Conservation (phyloP, 192 early-diverging fungal species). For the Umbelopsis sp. region DNA sequence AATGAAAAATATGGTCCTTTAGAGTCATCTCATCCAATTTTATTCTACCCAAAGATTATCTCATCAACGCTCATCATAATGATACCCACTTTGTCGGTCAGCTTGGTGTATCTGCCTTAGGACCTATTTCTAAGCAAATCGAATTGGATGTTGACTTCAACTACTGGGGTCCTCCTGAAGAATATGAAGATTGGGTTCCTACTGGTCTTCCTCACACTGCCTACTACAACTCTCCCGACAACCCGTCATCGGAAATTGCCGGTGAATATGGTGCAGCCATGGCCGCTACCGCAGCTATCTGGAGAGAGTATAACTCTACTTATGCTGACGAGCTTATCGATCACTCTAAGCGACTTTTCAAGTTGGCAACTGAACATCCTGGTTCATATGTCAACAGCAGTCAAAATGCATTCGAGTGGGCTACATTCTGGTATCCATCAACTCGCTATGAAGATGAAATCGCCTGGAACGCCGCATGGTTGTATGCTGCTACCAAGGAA, state of each 20-base stretch:
- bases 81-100: constrained; percentile 53
- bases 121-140: constrained; percentile 34
- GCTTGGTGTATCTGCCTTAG: constrained; percentile 28
- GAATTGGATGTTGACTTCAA: constrained; percentile 51
- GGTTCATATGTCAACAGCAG: constrained; percentile 38
- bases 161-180: constrained; percentile 59
- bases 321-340: constrained; percentile 48
- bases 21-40: too few relatives aligned
- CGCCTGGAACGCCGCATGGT: constrained; percentile 58
- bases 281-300: constrained; percentile 54
- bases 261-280: constrained; percentile 60
- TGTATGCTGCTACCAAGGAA: constrained; percentile 54
- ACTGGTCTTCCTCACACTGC: constrained; percentile 35
- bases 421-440: constrained; percentile 51
- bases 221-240: constrained; percentile 32
- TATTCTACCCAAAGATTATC: constrained; percentile 42
- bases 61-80: constrained; percentile 59
- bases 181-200: constrained; percentile 47
- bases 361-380: constrained; percentile 39
- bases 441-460: constrained; percentile 55
- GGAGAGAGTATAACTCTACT: constrained; percentile 44
- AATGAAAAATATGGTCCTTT: neutral
- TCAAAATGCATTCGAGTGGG: constrained; percentile 43
- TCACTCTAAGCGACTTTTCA: constrained; percentile 49
- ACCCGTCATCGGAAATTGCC: constrained; percentile 34